Conservation (phyloP, 257 asterid genomes). For the Jaltomata sinuosa region DNA sequence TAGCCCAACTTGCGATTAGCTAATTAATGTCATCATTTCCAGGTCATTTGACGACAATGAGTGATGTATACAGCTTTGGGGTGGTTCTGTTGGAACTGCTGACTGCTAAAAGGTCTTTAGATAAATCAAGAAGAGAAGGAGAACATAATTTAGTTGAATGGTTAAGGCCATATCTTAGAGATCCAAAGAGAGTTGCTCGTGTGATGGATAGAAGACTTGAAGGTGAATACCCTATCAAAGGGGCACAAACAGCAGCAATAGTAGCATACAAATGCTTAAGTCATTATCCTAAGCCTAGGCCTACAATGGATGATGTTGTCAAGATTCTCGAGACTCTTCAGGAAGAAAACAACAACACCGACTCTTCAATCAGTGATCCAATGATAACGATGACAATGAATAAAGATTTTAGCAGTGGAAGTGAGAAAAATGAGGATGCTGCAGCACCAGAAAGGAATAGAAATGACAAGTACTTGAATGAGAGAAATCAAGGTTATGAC, state of each 20-base stretch:
- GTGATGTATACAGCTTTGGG: slow-evolving; percentile 6
- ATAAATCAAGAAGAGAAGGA: background rate
- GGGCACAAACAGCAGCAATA: slow-evolving; percentile 4
- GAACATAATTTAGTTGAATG: slow-evolving; percentile 2
- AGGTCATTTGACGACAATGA: slow-evolving; percentile 10
- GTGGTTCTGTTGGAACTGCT: slow-evolving; percentile 4
- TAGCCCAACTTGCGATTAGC: background rate
- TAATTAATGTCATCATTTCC: background rate
- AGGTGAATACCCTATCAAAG: background rate
- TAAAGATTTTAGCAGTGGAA: background rate
- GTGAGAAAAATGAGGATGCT: slow-evolving; percentile 3
- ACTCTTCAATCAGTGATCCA: background rate
- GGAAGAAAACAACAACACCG: background rate
- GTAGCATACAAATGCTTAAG: slow-evolving; percentile 6
- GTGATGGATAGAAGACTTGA: slow-evolving; percentile 5
- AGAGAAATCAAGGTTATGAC: background rate
- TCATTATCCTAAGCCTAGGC: slow-evolving; percentile 3
- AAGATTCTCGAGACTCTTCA: slow-evolving; percentile 2
- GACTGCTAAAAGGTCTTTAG: slow-evolving; percentile 6
- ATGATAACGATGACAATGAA: background rate
- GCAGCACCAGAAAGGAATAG: background rate
- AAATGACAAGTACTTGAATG: background rate
- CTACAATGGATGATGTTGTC: slow-evolving; percentile 8
- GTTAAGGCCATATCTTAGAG: slow-evolving; percentile 2
- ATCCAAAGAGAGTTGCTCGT: slow-evolving; percentile 3